phyloP scores from a whole-genome alignment of 2,329 filamentous ascomycete species.

The Calonectria honghensis region DNA sequence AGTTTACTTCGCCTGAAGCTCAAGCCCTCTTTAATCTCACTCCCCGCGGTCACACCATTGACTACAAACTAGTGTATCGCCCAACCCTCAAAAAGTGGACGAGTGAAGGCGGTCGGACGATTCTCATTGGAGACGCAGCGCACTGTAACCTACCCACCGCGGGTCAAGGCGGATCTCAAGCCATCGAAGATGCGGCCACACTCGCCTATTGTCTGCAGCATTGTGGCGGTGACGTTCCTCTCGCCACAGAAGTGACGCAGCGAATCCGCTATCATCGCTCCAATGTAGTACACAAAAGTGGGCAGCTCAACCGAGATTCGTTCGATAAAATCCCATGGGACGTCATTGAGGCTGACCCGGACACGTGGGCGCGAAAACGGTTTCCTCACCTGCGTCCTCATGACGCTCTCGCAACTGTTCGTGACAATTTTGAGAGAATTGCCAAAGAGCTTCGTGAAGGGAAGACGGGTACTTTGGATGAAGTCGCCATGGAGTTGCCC shows the following conservation, averaged over 20 bases:
- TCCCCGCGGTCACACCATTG: not conserved
- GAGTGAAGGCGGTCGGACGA: not conserved
- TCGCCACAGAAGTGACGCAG: slow-evolving; percentile 1
- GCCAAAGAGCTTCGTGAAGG: not conserved
- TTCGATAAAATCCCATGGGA: slow-evolving; percentile 7
- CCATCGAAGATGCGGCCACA: not conserved
- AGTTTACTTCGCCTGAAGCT: not conserved
- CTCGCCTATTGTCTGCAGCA: not conserved
- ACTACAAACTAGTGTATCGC: not conserved
- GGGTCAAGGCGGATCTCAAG: slow-evolving; percentile 1
- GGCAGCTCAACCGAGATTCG: not conserved
- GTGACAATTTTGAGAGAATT: not conserved
- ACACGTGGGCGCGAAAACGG: not conserved
- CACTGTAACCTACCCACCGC: slow-evolving; percentile 3
- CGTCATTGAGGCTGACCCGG: not conserved
- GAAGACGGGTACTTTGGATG: not conserved
- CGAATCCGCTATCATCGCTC: not conserved
- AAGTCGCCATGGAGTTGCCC: not conserved
- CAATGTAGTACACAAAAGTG: not conserved
- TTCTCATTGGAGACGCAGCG: slow-evolving; percentile 1
- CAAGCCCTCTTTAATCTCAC: not conserved
- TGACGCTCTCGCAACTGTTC: not conserved
- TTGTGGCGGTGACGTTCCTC: not conserved
- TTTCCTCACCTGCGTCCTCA: slow-evolving; percentile 5
- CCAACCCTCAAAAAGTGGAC: not conserved